These are phyloP conservation scores for Iris pallida DNA, from an alignment of 116 monocot genomes.

Conservation along the genomic window DNA sequence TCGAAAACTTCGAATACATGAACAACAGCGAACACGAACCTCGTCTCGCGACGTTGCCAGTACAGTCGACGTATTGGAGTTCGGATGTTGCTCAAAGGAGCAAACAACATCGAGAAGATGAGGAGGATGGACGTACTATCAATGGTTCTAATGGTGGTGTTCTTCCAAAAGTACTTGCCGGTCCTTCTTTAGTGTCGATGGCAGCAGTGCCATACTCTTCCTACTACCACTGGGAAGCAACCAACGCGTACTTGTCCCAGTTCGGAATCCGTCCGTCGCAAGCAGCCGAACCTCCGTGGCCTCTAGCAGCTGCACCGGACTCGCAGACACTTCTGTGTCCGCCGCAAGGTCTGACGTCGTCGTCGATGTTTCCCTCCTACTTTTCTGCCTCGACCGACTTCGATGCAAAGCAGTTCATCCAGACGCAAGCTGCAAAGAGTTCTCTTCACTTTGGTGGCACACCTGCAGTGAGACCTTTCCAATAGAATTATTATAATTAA, in stretches of 20 bases:
- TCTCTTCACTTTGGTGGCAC: background rate
- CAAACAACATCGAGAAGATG: no score
- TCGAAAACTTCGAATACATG: no score
- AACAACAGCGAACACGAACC: no score
- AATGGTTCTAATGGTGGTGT: no score
- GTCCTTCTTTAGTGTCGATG: background rate
- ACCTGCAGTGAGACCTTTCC: background rate
- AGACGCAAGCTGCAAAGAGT: slow-evolving; percentile 1
- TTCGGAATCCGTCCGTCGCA: slow-evolving; percentile 4
- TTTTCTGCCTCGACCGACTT: background rate
- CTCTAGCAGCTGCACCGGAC: background rate
- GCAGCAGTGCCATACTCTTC: slow-evolving; percentile 2
- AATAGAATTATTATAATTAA: no score
- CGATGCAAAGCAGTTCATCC: slow-evolving; percentile 3
- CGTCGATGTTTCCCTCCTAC: slow-evolving; percentile 7
- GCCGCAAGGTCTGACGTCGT: background rate
- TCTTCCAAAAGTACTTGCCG: no score
- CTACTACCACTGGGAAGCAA: slow-evolving; percentile 13
- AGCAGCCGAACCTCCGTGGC: background rate
- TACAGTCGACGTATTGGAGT: background rate
- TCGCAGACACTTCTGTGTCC: slow-evolving; percentile 5
- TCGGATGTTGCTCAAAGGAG: background rate
- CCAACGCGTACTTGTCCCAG: slow-evolving; percentile 10
- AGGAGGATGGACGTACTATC: no score
- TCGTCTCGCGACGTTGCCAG: background rate